A percentile compares a stretch with the other conserved stretches of the same genome.
phyloP scores from a whole-genome alignment of 2,329 filamentous ascomycete genomes.

The Ceratocystis alfenasii region DNA sequence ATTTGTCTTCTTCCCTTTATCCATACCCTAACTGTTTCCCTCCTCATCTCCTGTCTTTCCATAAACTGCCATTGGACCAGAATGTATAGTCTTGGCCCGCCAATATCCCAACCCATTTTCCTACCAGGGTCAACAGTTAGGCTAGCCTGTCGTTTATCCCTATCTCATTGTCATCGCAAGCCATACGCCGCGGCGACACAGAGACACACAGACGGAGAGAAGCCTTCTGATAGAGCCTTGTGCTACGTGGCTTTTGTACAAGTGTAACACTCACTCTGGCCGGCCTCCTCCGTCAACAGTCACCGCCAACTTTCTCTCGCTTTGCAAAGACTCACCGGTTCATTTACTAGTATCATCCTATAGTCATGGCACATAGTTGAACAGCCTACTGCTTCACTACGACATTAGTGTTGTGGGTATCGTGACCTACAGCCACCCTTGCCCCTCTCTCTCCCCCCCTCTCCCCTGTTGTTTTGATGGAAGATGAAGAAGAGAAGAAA shows the following conservation, averaged over 20 bases:
- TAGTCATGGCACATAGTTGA: neutral
- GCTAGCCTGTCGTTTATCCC: no score
- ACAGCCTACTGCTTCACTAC: neutral
- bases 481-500: neutral
- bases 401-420: neutral
- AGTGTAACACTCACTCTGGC: neutral
- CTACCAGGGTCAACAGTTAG: no score
- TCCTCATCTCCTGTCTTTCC: neutral
- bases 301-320: neutral
- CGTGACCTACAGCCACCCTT: neutral
- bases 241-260: neutral
- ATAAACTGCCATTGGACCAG: no score
- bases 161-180: no score
- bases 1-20: neutral
- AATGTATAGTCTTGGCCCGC: no score
- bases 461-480: neutral
- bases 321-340: slow-evolving; percentile 6
- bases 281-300: neutral
- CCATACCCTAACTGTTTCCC: neutral
- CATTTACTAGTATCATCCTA: neutral
- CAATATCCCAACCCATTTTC: no score
- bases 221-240: neutral
- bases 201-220: neutral
- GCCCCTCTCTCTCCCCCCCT: neutral
- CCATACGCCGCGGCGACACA: no score